A percentile compares a stretch with the other conserved stretches of the same genome.
These are phyloP conservation scores for Syncephalastrum contaminatum DNA, from an alignment of 371 early-diverging fungal species.

Conservation along the genomic window DNA sequence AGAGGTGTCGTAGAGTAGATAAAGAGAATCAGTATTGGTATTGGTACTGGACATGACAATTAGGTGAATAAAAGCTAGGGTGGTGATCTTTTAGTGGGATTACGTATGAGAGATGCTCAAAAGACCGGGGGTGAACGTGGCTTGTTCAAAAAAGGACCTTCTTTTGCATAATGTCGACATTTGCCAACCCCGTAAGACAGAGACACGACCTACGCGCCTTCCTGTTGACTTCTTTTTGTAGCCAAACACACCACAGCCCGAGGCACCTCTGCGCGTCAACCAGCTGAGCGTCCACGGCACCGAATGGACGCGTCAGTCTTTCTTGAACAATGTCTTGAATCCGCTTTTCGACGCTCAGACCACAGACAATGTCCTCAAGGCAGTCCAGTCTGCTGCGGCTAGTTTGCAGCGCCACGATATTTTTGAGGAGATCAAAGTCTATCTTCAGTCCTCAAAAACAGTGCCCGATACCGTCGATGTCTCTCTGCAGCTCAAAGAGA, in stretches of 20 bases:
- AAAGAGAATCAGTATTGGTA: too few species aligned
- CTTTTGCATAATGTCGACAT: too few species aligned
- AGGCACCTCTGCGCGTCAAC: slow-evolving; percentile 45
- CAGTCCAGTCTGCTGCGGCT: slow-evolving; percentile 58
- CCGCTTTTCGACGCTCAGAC: slow-evolving; percentile 52
- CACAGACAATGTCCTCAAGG: slow-evolving; percentile 57
- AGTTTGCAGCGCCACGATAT: slow-evolving; percentile 74
- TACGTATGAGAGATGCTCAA: too few species aligned
- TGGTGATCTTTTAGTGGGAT: too few species aligned
- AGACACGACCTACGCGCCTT: too few species aligned
- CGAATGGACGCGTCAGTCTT: slow-evolving; percentile 36
- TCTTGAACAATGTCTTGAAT: slow-evolving; percentile 34
- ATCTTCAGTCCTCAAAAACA: slow-evolving; percentile 57
- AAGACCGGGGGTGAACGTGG: too few species aligned
- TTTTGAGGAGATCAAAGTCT: slow-evolving; percentile 70
- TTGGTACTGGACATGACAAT: too few species aligned
- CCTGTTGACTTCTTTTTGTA: too few species aligned
- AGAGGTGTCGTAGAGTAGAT: too few species aligned
- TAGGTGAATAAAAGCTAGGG: too few species aligned
- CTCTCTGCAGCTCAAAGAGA: slow-evolving; percentile 49
- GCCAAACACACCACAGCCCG: slow-evolving; percentile 10
- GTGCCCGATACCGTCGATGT: slow-evolving; percentile 61
- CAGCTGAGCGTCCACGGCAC: slow-evolving; percentile 39
- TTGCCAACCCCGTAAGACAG: too few species aligned
- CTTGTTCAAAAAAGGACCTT: too few species aligned